Percentiles rank a stretch among this genome's conserved stretches.
Evolutionary conservation across 2,329 filamentous ascomycete species (phyloP).

Genomic region (Fusarium scirpi): DNA sequence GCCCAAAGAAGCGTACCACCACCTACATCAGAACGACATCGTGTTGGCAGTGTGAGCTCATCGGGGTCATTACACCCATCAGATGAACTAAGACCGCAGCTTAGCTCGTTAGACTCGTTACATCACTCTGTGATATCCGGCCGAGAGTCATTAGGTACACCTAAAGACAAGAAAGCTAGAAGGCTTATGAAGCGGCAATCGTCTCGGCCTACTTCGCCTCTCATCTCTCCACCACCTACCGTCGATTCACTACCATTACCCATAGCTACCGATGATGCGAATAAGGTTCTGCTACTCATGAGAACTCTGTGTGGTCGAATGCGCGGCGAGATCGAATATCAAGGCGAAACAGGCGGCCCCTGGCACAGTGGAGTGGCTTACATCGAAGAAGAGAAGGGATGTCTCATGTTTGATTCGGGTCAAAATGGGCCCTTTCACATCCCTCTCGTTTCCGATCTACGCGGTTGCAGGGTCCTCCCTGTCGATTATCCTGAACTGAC

Average conservation of each 20-base stretch:
- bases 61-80: constrained; percentile 65
- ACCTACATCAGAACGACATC: constrained; percentile 65
- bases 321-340: constrained; percentile 82
- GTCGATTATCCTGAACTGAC: constrained; percentile 61
- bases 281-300: constrained; percentile 80
- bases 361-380: constrained; percentile 81
- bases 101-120: constrained; percentile 55
- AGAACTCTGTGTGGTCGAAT: constrained; percentile 81
- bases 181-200: constrained; percentile 68
- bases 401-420: constrained; percentile 79
- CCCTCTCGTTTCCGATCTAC: constrained; percentile 77
- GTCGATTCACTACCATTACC: constrained; percentile 71
- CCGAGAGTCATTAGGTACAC: constrained; percentile 52
- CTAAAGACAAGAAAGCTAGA: constrained; percentile 60
- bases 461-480: constrained; percentile 76
- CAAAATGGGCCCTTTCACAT: constrained; percentile 73
- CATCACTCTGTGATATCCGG: constrained; percentile 56
- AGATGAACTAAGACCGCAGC: constrained; percentile 61
- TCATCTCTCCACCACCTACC: constrained; percentile 65
- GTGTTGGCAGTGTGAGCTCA: constrained; percentile 78
- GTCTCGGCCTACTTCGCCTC: constrained; percentile 69
- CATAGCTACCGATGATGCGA: constrained; percentile 74
- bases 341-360: constrained; percentile 67
- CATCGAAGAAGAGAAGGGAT: constrained; percentile 81
- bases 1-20: constrained; percentile 57